These are phyloP conservation scores for Botrytis tulipae DNA, from an alignment of 2,329 filamentous ascomycete species.

Conservation along the genomic window DNA sequence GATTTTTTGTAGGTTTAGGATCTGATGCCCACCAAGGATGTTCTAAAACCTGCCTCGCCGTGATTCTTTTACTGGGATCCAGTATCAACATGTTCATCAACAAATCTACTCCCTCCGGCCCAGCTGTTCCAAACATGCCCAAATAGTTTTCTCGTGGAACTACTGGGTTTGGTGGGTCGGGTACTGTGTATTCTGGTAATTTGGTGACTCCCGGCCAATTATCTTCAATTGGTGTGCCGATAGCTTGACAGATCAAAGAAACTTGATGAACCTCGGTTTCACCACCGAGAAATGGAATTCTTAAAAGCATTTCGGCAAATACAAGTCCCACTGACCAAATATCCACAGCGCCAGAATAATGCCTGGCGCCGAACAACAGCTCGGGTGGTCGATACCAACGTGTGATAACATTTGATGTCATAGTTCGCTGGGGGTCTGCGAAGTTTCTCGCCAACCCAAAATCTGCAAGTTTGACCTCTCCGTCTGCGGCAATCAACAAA, in stretches of 20 bases:
- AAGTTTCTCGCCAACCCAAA: constrained; percentile 91
- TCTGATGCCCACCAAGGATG: constrained; percentile 85
- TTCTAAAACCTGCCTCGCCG: constrained; percentile 71
- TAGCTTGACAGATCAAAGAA: constrained; percentile 74
- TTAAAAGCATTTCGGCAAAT: constrained; percentile 84
- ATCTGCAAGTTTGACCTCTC: constrained; percentile 93
- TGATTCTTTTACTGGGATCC: constrained; percentile 82
- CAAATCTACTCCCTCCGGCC: constrained; percentile 79
- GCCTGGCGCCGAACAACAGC: constrained; percentile 82
- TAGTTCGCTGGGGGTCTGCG: constrained; percentile 80
- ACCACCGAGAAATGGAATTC: constrained; percentile 79
- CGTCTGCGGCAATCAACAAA: constrained; percentile 87
- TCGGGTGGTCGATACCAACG: constrained; percentile 96
- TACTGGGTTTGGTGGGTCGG: constrained; percentile 54
- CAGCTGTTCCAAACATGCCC: constrained; percentile 74
- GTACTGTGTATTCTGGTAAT: constrained; percentile 76
- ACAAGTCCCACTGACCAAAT: constrained; percentile 93
- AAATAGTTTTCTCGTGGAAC: constrained; percentile 71
- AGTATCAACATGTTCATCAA: constrained; percentile 81
- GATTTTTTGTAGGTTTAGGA: constrained; percentile 77
- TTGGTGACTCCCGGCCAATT: constrained; percentile 91
- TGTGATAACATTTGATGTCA: constrained; percentile 95
- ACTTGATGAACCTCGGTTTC: constrained; percentile 86
- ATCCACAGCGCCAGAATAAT: constrained; percentile 89
- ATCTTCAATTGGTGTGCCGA: constrained; percentile 89